A percentile compares a stretch with the other conserved stretches of the same genome.
Evolutionary conservation across 768 basidiomycete species (phyloP).

Genomic region (Asterophora lycoperdoides): DNA sequence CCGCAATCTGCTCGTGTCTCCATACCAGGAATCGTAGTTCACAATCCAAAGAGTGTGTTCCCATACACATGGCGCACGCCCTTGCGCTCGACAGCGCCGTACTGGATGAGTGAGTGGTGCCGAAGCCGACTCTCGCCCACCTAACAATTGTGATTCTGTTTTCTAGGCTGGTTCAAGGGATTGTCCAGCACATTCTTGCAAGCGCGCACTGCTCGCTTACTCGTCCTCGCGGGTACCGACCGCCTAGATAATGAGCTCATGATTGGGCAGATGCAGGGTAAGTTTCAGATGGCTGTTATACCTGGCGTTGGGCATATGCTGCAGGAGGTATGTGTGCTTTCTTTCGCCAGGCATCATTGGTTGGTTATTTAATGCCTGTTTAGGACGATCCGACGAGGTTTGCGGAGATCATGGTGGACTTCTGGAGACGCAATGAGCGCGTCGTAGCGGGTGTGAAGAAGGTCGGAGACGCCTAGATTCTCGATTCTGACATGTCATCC

Average conservation of each 20-base stretch:
- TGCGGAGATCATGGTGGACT: conserved; percentile 79
- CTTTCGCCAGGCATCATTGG: conserved; percentile 2
- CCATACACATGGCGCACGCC: conserved; percentile 80
- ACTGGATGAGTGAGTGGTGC: conserved; percentile 71
- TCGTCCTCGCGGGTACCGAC: conserved; percentile 91
- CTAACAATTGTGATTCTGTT: not conserved
- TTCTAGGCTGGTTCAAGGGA: conserved; percentile 83
- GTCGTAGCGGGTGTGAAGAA: conserved; percentile 58
- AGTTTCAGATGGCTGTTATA: conserved; percentile 91
- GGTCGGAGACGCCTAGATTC: conserved; percentile 38
- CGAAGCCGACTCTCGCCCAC: not conserved
- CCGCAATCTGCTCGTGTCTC: conserved; percentile 80
- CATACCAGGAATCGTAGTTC: conserved; percentile 72
- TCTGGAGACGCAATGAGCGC: conserved; percentile 87
- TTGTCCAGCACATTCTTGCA: conserved; percentile 78
- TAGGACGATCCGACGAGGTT: conserved; percentile 84
- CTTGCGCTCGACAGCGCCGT: conserved; percentile 77
- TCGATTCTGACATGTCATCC: not conserved
- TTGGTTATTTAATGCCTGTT: not conserved
- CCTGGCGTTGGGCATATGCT: conserved; percentile 89
- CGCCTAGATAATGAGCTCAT: conserved; percentile 89
- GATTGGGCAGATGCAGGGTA: conserved; percentile 96
- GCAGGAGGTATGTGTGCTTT: conserved; percentile 65
- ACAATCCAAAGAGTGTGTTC: conserved; percentile 35
- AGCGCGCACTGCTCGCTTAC: conserved; percentile 74